A percentile compares a stretch with the other conserved stretches of the same genome.
These are phyloP conservation scores for Dittrichia graveolens DNA, from an alignment of 129 eudicot species.

Conservation along the genomic window DNA sequence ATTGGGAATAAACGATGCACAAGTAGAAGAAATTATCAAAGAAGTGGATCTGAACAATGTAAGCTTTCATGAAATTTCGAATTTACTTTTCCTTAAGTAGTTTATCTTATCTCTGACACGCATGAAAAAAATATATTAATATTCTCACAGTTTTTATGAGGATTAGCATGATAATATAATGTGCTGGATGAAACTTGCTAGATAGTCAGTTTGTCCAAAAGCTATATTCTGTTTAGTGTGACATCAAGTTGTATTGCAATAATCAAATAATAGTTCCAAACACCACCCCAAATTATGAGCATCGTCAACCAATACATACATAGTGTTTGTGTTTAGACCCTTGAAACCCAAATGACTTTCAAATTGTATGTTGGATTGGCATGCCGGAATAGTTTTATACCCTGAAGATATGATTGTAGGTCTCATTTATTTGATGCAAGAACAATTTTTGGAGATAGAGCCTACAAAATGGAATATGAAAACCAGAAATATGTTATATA, in stretches of 20 bases:
- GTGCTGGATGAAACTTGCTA: no score
- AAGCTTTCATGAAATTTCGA: constrained; percentile 7
- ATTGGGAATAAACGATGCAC: constrained; percentile 47
- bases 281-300: background rate
- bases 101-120: background rate
- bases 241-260: background rate
- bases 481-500: background rate
- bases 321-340: background rate
- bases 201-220: background rate
- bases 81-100: background rate
- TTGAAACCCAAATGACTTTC: background rate
- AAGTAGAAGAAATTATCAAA: constrained; percentile 49
- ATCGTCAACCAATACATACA: no score
- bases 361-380: background rate
- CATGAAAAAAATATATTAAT: background rate
- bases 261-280: background rate
- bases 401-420: background rate
- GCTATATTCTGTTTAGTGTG: background rate
- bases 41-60: constrained; percentile 63
- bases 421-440: background rate
- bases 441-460: background rate
- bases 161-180: no score
- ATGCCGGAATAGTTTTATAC: background rate
- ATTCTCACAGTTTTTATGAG: no score
- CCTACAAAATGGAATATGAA: background rate